Evolutionary conservation across 2,329 filamentous ascomycete species (phyloP).

Genomic region (Eurotiales sp.): DNA sequence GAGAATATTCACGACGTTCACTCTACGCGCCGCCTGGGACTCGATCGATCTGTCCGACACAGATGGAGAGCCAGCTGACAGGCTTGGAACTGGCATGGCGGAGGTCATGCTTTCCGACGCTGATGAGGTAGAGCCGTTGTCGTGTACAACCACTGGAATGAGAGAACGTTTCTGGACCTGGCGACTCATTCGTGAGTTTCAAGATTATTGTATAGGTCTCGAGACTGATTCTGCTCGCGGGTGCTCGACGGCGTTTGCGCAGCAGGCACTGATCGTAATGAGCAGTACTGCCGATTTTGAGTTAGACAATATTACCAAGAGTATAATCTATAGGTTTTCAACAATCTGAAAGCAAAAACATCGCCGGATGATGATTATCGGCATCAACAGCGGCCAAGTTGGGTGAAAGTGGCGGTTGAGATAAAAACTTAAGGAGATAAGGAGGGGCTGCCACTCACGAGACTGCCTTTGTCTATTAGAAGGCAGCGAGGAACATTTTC

Average conservation of each 20-base stretch:
- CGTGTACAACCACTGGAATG: conserved; percentile 7
- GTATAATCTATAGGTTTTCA: no score
- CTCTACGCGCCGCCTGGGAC: conserved; percentile 4
- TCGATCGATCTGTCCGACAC: conserved; percentile 24
- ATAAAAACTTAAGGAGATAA: background rate
- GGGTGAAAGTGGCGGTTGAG: no score
- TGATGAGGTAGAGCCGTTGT: conserved; percentile 4
- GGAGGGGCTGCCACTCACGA: background rate
- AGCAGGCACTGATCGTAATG: background rate
- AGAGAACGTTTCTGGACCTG: conserved; percentile 3
- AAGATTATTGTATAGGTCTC: conserved; percentile 5
- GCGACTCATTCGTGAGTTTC: conserved; percentile 12
- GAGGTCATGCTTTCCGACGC: conserved; percentile 11
- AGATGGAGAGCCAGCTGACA: conserved; percentile 30
- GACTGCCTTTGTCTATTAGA: no score
- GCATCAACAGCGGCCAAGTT: no score
- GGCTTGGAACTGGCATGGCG: conserved; percentile 21
- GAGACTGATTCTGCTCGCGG: conserved; percentile 21
- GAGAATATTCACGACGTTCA: conserved; percentile 23
- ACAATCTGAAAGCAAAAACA: no score
- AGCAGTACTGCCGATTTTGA: no score
- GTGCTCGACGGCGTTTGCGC: conserved; percentile 18
- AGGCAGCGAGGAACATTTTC: no score
- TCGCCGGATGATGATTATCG: no score
- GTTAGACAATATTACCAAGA: no score